phyloP scores from a whole-genome alignment of 768 basidiomycete genomes.

The Lentinula edodes region DNA sequence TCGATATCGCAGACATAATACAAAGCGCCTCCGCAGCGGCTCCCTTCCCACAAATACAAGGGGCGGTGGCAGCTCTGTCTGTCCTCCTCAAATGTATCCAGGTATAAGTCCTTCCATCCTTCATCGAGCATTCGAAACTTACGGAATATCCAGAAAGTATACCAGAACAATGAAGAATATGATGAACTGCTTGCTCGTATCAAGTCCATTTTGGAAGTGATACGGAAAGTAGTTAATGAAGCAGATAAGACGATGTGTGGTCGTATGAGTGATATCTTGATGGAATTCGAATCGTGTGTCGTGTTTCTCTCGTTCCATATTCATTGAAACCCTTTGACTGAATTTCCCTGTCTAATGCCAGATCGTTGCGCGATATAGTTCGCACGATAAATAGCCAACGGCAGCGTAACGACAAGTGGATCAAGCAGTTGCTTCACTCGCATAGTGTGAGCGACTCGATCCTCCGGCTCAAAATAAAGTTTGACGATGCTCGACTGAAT shows the following conservation, averaged over 20 bases:
- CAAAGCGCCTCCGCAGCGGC: not conserved
- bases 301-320: not conserved
- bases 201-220: not conserved
- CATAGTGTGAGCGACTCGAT: not conserved
- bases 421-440: not conserved
- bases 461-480: not conserved
- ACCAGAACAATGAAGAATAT: not conserved
- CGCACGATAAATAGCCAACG: not conserved
- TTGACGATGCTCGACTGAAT: not conserved
- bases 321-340: not conserved
- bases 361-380: not conserved
- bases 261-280: not conserved
- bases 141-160: not conserved
- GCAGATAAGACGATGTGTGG: not conserved
- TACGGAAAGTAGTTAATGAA: not conserved
- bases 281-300: not conserved
- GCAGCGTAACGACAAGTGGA: not conserved
- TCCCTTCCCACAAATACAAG: constrained; percentile 1
- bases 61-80: not conserved
- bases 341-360: not conserved
- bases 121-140: no score
- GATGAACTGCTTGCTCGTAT: not conserved
- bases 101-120: not conserved
- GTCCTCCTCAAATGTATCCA: not conserved
- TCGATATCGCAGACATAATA: not conserved